Evolutionary conservation across 129 eudicot species (phyloP), one percentile per base, ranked within the genome.

Genomic region (Deinandra increscens): DNA sequence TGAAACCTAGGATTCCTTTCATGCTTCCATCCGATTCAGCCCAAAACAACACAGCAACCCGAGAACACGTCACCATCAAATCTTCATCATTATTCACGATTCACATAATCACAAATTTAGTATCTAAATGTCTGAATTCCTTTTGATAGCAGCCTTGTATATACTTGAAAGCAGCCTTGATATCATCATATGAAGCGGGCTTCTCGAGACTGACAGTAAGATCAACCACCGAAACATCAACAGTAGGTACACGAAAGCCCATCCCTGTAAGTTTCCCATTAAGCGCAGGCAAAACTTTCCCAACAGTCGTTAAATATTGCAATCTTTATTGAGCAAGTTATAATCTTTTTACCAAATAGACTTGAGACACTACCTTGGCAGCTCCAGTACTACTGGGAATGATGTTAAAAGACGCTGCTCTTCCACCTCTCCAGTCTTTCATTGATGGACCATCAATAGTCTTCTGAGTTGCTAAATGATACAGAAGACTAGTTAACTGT

Each of bases 381-480:
- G 91, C 96, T 73, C 96, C 96, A 59, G 91, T 88, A 60, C 96
- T 85, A 80, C 91, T 88, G 56, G 96, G 96, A 49, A 85, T 85
- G 59, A 88, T 88, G 80, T 88, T 88, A 71, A 88, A 85, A 22
- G 91, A 85, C 60, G 96, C 96, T 29, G 96, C 96, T 76, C 96
- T 76, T 59, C 91, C 96, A 50, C 96, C 91, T 72, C 96, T 81
- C 96, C 91, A 88, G 64, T 88, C 96, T 86, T 85, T 88, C 89
- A 70, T 76, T 20, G 96, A 88, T 49, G 96, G 91, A 60, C 96
- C 96, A 54, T 87, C 95, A 64, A 87, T 90, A 39, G 95, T 84
- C 75, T 84, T 87, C 59, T 87, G 95, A 13, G 95, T 87, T 19
- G 95, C 90, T 87, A 78, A 19, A 69, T 7, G 10, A 66, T 42